These are phyloP conservation scores for Nemania sp. DNA, from an alignment of 2,329 filamentous ascomycete species.

Conservation along the genomic window DNA sequence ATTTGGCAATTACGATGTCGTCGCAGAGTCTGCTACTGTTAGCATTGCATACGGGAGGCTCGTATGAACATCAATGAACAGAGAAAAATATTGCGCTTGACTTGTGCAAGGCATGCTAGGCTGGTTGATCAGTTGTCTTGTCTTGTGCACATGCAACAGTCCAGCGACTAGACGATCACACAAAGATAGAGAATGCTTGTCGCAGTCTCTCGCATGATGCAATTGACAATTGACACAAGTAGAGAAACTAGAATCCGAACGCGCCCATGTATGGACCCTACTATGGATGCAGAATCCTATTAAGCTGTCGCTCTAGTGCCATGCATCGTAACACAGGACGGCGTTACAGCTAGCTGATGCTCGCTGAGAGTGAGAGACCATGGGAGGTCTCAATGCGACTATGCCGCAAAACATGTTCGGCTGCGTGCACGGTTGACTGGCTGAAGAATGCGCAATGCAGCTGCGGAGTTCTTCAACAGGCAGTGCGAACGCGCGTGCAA, in stretches of 20 bases:
- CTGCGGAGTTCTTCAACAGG: constrained; percentile 17
- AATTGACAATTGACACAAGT: constrained; percentile 1
- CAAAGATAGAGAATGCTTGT: constrained; percentile 2
- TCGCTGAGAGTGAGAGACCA: constrained; percentile 22
- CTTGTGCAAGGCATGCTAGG: no score
- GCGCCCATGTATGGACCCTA: neutral
- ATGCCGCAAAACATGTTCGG: constrained; percentile 12
- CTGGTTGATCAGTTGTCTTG: no score
- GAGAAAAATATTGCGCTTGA: neutral
- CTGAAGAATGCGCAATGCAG: constrained; percentile 1
- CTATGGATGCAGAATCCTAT: neutral
- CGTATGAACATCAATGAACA: neutral
- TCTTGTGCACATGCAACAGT: no score
- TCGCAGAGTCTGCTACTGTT: no score
- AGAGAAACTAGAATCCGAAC: neutral
- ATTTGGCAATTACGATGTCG: constrained; percentile 14
- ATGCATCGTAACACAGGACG: constrained; percentile 4
- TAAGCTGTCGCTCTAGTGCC: constrained; percentile 3
- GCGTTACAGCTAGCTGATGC: constrained; percentile 4
- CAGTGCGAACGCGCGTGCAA: neutral
- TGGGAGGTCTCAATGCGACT: constrained; percentile 15
- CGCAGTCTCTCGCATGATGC: constrained; percentile 8
- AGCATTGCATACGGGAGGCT: no score
- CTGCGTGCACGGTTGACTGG: constrained; percentile 2
- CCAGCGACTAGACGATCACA: no score